Percentiles rank a stretch among this genome's conserved stretches.
phyloP scores from a whole-genome alignment of 2,329 filamentous ascomycete species.

The Colletotrichum sp. region DNA sequence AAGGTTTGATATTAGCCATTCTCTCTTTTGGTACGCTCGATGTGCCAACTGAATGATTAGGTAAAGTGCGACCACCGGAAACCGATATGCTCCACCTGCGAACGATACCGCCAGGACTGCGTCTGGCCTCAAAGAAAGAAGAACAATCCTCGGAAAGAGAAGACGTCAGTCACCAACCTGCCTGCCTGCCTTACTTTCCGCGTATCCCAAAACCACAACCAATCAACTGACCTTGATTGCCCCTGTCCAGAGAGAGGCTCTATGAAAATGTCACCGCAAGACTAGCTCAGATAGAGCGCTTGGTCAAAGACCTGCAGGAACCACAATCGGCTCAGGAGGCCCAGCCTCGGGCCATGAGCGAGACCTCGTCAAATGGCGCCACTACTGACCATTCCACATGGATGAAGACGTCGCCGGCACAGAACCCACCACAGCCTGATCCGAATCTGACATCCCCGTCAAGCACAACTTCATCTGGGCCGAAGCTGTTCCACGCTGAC shows the following conservation, averaged over 20 bases:
- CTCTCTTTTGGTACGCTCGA: neutral
- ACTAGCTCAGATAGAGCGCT: neutral
- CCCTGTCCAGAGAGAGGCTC: neutral
- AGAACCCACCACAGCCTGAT: neutral
- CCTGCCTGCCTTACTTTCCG: neutral
- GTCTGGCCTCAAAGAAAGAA: slow-evolving; percentile 4
- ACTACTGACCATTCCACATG: neutral
- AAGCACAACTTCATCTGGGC: neutral
- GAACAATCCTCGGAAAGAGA: neutral
- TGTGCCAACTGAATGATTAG: neutral
- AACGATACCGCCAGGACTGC: neutral
- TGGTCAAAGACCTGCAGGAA: neutral
- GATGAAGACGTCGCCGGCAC: neutral
- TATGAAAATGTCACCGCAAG: neutral
- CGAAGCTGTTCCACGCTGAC: neutral
- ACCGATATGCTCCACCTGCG: neutral
- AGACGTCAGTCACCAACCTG: neutral
- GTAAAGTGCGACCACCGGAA: slow-evolving; percentile 1
- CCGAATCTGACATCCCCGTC: neutral
- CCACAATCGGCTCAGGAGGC: neutral
- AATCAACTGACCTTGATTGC: neutral
- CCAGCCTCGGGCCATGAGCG: neutral
- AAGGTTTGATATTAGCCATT: neutral
- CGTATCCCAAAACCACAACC: neutral
- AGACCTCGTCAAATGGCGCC: neutral